These are phyloP conservation scores for Hypomyces rosellus DNA, from an alignment of 2,329 filamentous ascomycete species.

Conservation along the genomic window DNA sequence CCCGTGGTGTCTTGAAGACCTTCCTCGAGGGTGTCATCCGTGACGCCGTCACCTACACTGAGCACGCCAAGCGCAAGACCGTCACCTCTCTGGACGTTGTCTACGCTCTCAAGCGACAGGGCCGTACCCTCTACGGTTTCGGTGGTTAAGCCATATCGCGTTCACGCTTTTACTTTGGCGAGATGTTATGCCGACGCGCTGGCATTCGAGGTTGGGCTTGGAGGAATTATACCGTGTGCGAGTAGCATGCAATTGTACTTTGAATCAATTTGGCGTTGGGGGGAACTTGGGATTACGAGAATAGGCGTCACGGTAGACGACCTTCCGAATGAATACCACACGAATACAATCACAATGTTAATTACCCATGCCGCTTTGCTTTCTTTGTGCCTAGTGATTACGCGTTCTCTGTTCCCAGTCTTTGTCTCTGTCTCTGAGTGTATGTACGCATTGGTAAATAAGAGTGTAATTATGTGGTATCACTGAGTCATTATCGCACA, in stretches of 20 bases:
- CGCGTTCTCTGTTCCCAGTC: neutral
- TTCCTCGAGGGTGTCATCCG: slow-evolving; percentile 73
- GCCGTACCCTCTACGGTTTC: slow-evolving; percentile 80
- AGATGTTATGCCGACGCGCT: neutral
- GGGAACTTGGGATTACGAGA: slow-evolving; percentile 24
- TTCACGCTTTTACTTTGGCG: slow-evolving; percentile 10
- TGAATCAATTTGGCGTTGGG: slow-evolving; percentile 25
- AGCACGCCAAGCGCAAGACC: slow-evolving; percentile 77
- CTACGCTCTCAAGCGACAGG: slow-evolving; percentile 63
- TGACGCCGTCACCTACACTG: slow-evolving; percentile 71
- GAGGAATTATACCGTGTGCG: slow-evolving; percentile 3
- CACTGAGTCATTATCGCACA: slow-evolving; percentile 2
- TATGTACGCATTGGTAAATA: neutral
- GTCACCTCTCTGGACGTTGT: slow-evolving; percentile 65
- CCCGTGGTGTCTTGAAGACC: slow-evolving; percentile 69
- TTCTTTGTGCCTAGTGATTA: too few species aligned
- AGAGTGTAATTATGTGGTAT: slow-evolving; percentile 9
- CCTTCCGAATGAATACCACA: slow-evolving; percentile 18
- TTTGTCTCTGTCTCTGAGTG: too few species aligned
- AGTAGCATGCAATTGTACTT: slow-evolving; percentile 13
- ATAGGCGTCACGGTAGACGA: slow-evolving; percentile 31
- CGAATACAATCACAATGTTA: slow-evolving; percentile 10
- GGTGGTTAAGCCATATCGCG: slow-evolving; percentile 62
- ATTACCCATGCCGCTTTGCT: neutral
- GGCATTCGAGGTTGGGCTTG: neutral